These are phyloP conservation scores for Trypanosoma conorhini DNA, from an alignment of 208 protist genomes.

Conservation along the genomic window DNA sequence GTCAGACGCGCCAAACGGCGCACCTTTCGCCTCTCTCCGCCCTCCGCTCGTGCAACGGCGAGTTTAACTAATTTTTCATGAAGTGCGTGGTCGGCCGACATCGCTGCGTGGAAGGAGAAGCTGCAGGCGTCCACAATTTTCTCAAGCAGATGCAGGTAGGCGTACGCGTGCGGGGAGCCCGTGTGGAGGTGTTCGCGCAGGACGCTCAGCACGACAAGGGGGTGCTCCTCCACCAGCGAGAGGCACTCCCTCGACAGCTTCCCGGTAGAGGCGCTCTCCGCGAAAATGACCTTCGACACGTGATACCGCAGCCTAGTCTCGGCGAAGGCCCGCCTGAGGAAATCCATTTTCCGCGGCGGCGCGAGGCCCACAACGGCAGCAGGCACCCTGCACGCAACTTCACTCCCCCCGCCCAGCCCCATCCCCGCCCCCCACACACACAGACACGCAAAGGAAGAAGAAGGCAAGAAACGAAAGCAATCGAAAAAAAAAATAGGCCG, in stretches of 20 bases:
- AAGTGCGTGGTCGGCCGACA: conserved; percentile 48
- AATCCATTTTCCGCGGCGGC: conserved; percentile 52
- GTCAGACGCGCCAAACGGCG: conserved; percentile 73
- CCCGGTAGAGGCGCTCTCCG: neutral
- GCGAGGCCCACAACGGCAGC: neutral
- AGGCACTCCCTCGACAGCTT: conserved; percentile 43
- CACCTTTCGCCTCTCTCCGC: conserved; percentile 44
- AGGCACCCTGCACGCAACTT: neutral
- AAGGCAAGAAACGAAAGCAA: neutral
- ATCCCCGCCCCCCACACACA: too few relatives aligned
- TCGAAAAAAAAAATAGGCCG: neutral
- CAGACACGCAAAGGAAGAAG: neutral
- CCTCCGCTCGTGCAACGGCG: conserved; percentile 50
- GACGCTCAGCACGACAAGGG: conserved; percentile 47
- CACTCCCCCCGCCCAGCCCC: too few relatives aligned
- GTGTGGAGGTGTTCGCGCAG: conserved; percentile 41
- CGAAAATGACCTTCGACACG: conserved; percentile 36
- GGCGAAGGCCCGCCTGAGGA: conserved; percentile 43
- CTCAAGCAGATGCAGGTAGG: conserved; percentile 69
- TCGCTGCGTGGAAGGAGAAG: conserved; percentile 70
- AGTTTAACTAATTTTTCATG: conserved; percentile 71
- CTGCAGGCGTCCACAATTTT: conserved; percentile 72
- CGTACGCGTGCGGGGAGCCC: conserved; percentile 39
- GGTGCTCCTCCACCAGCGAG: conserved; percentile 51
- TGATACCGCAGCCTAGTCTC: conserved; percentile 59